A percentile compares a stretch with the other conserved stretches of the same genome.
Conservation (phyloP, 192 early-diverging fungal species). For the Coemansia sp. region DNA sequence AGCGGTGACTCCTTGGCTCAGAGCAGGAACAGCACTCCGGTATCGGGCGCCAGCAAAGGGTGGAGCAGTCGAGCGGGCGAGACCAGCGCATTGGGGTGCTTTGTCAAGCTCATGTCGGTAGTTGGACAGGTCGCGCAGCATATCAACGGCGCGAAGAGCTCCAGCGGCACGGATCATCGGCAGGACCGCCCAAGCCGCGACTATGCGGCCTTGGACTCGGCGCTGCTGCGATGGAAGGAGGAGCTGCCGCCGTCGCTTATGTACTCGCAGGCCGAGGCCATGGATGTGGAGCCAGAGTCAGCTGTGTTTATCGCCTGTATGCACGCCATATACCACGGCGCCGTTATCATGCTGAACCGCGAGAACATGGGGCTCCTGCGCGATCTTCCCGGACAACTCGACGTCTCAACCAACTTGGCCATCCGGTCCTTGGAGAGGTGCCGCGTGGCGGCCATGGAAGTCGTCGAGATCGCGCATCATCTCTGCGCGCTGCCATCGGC, state of each 20-base stretch:
- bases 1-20: conserved; percentile 16
- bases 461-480: conserved; percentile 50
- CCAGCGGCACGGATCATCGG: not conserved
- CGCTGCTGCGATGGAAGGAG: conserved; percentile 50
- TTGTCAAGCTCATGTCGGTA: conserved; percentile 54
- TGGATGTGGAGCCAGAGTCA: conserved; percentile 25
- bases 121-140: conserved; percentile 51
- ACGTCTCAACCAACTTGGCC: conserved; percentile 47
- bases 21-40: conserved; percentile 24
- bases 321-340: conserved; percentile 51
- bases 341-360: conserved; percentile 52
- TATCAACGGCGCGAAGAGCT: conserved; percentile 31
- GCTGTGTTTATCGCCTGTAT: conserved; percentile 45
- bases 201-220: conserved; percentile 30
- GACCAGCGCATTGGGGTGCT: conserved; percentile 32
- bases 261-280: conserved; percentile 22
- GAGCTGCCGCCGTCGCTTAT: conserved; percentile 39
- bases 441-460: conserved; percentile 48
- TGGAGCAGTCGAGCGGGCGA: conserved; percentile 34
- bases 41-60: not conserved
- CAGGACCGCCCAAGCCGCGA: conserved; percentile 16
- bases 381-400: conserved; percentile 43
- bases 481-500: conserved; percentile 44
- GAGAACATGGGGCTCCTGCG: conserved; percentile 53
- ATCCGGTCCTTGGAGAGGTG: conserved; percentile 52